Evolutionary conservation across 371 early-diverging fungal genomes (phyloP).

Genomic region (Zychaea mexicana): DNA sequence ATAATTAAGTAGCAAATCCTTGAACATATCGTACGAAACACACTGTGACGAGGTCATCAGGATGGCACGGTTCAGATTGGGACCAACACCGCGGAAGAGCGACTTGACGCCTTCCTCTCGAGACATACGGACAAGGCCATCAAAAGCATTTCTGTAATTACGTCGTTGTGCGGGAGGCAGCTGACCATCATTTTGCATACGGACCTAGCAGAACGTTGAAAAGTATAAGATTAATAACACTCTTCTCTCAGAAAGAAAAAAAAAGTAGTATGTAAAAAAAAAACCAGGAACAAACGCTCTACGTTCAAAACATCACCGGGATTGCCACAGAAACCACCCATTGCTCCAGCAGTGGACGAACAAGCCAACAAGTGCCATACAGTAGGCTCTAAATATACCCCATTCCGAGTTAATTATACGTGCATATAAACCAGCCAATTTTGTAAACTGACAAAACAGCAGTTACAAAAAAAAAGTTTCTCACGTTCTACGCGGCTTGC

Average conservation of each 20-base stretch:
- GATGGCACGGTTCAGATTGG: slow-evolving; percentile 65
- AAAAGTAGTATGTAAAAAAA: no score
- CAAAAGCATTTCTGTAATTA: slow-evolving; percentile 68
- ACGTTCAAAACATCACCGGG: slow-evolving; percentile 76
- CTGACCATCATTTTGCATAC: slow-evolving; percentile 75
- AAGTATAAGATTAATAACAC: no score
- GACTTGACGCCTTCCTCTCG: slow-evolving; percentile 56
- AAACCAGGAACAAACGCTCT: neutral
- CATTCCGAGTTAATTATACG: neutral
- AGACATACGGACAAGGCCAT: slow-evolving; percentile 60
- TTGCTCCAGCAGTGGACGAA: slow-evolving; percentile 60
- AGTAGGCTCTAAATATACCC: slow-evolving; percentile 28
- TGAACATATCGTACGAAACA: slow-evolving; percentile 60
- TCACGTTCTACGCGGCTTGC: slow-evolving; percentile 1
- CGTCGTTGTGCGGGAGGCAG: slow-evolving; percentile 57
- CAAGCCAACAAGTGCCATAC: slow-evolving; percentile 53
- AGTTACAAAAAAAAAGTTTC: neutral
- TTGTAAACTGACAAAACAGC: neutral
- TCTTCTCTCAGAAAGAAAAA: no score
- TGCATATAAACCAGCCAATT: neutral
- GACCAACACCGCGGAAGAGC: slow-evolving; percentile 62
- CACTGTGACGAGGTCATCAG: slow-evolving; percentile 71
- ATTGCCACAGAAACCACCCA: slow-evolving; percentile 71
- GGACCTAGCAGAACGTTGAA: slow-evolving; percentile 25
- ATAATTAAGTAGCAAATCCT: slow-evolving; percentile 49